These are phyloP conservation scores for Scalesia atractyloides DNA, from an alignment of 129 eudicot genomes.

Conservation along the genomic window DNA sequence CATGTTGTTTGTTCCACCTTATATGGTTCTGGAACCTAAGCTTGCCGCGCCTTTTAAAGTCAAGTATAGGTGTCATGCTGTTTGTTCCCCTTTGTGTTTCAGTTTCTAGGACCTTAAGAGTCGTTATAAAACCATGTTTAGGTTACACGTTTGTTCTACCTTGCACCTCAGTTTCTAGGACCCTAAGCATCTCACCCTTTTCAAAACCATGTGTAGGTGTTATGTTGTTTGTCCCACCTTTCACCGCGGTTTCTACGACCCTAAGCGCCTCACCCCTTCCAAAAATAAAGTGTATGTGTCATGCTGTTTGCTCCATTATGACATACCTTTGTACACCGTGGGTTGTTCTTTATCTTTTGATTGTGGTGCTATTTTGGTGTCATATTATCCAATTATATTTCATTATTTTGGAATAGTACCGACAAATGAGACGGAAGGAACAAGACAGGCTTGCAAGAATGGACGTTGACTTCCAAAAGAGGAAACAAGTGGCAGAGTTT, in stretches of 20 bases:
- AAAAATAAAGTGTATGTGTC: background rate
- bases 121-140: too few relatives aligned
- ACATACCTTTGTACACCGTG: background rate
- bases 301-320: background rate
- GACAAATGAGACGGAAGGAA: constrained; percentile 92
- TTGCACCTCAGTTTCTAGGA: background rate
- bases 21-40: too few relatives aligned
- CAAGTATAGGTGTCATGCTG: too few relatives aligned
- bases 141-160: background rate
- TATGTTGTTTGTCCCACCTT: background rate
- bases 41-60: too few relatives aligned
- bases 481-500: constrained; percentile 81
- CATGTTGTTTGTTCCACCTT: too few relatives aligned
- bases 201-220: background rate
- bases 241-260: background rate
- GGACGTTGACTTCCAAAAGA: constrained; percentile 79
- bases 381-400: constrained; percentile 1
- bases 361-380: background rate
- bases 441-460: constrained; percentile 90
- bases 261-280: background rate
- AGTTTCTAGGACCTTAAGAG: too few relatives aligned
- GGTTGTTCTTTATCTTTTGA: background rate
- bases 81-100: too few relatives aligned
- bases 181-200: background rate
- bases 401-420: constrained; percentile 56